These are phyloP conservation scores for Hymenoscyphus repandus DNA, from an alignment of 2,329 filamentous ascomycete species.

Conservation along the genomic window DNA sequence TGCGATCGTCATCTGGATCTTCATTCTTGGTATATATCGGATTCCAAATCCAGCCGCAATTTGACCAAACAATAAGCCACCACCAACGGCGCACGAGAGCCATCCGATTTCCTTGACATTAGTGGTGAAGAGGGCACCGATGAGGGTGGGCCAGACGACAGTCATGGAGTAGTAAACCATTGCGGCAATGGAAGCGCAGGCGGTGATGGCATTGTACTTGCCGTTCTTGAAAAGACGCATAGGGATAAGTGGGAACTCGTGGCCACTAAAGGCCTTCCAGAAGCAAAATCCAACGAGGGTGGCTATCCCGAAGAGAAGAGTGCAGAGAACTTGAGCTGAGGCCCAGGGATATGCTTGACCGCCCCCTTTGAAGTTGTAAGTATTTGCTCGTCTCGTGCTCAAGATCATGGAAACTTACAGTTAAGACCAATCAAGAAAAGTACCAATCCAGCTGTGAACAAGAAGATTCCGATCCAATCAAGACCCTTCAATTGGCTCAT, in stretches of 20 bases:
- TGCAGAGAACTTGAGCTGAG: slow-evolving; percentile 25
- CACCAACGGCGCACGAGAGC: slow-evolving; percentile 14
- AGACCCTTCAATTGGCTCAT: slow-evolving; percentile 3
- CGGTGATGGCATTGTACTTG: slow-evolving; percentile 30
- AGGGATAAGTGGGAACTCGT: slow-evolving; percentile 33
- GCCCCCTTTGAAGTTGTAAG: slow-evolving; percentile 24
- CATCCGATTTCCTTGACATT: slow-evolving; percentile 8
- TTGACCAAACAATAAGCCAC: slow-evolving; percentile 9
- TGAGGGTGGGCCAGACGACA: slow-evolving; percentile 30
- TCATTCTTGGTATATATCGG: slow-evolving; percentile 10
- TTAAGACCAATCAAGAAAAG: slow-evolving; percentile 44
- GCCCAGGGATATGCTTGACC: slow-evolving; percentile 32
- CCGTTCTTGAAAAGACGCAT: slow-evolving; percentile 33
- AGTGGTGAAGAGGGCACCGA: slow-evolving; percentile 12
- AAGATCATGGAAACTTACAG: slow-evolving; percentile 30
- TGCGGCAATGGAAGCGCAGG: slow-evolving; percentile 30
- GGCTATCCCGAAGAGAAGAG: slow-evolving; percentile 15
- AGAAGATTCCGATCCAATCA: slow-evolving; percentile 18
- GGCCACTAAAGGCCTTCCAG: slow-evolving; percentile 20
- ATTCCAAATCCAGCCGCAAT: slow-evolving; percentile 11
- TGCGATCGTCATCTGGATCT: slow-evolving; percentile 12
- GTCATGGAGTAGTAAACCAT: slow-evolving; percentile 33
- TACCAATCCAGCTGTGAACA: slow-evolving; percentile 43
- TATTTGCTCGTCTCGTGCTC: neutral
- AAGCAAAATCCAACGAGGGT: slow-evolving; percentile 17